Evolutionary conservation across 805 yeast species (phyloP).

Genomic region (Starmerella stigmatis): DNA sequence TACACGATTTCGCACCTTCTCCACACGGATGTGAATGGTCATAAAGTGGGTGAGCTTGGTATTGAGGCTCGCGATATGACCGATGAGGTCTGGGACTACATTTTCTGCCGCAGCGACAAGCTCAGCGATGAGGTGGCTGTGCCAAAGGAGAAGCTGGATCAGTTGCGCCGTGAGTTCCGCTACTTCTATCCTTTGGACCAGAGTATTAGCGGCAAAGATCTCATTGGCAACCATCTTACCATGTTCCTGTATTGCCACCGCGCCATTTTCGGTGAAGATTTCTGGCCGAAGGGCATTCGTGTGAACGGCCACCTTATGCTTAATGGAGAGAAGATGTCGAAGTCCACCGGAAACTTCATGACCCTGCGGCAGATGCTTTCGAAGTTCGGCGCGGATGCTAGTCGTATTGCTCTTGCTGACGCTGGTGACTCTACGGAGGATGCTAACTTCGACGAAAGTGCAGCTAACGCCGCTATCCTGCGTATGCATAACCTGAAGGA

Average conservation of each 20-base stretch:
- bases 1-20: constrained; percentile 81
- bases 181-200: constrained; percentile 92
- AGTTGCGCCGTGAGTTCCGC: constrained; percentile 85
- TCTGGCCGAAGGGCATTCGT: constrained; percentile 93
- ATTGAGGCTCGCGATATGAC: constrained; percentile 79
- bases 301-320: constrained; percentile 90
- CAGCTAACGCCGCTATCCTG: constrained; percentile 93
- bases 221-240: constrained; percentile 93
- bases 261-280: constrained; percentile 79
- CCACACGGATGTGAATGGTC: constrained; percentile 80
- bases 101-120: constrained; percentile 62
- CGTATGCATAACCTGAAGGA: constrained; percentile 86
- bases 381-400: constrained; percentile 95
- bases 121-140: constrained; percentile 43
- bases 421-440: constrained; percentile 97
- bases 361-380: constrained; percentile 73
- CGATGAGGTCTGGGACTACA: constrained; percentile 84
- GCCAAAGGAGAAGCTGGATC: constrained; percentile 54
- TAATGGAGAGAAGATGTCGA: constrained; percentile 96
- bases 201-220: constrained; percentile 90
- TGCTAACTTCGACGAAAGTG: constrained; percentile 93
- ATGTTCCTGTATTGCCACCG: constrained; percentile 89
- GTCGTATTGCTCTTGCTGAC: constrained; percentile 95
- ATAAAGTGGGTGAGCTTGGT: constrained; percentile 56
- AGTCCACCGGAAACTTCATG: constrained; percentile 93